These are phyloP conservation scores for Citrus mangshanensis DNA, from an alignment of 345 rosid genomes.

Conservation along the genomic window DNA sequence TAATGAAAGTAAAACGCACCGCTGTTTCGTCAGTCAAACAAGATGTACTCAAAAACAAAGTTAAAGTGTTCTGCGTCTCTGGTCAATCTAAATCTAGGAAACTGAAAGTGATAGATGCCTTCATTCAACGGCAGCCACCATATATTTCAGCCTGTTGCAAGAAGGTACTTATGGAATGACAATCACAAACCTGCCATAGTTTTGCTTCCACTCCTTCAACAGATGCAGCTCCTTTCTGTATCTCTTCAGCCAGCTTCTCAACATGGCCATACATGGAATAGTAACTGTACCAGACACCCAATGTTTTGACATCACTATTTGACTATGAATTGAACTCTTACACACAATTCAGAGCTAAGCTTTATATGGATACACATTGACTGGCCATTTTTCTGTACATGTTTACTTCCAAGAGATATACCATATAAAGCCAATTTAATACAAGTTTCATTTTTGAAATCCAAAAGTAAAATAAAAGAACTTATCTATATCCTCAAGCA, in stretches of 20 bases:
- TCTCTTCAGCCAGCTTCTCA: conserved; percentile 63
- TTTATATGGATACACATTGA: neutral
- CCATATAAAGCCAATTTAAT: neutral
- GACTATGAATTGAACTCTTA: neutral
- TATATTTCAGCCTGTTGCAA: neutral
- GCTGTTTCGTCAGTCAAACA: neutral
- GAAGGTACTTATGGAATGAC: neutral
- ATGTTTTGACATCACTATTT: neutral
- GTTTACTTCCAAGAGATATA: neutral
- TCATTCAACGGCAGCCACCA: neutral
- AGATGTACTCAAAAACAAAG: neutral
- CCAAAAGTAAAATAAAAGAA: neutral
- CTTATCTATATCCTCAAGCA: conserved; percentile 5
- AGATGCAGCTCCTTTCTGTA: conserved; percentile 61
- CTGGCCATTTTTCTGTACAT: too few relatives aligned
- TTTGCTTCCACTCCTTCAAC: conserved; percentile 69
- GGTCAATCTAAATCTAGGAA: neutral
- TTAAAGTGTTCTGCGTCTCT: neutral
- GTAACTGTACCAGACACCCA: conserved; percentile 36
- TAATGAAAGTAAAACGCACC: neutral
- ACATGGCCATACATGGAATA: conserved; percentile 81
- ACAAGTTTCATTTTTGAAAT: conserved; percentile 1
- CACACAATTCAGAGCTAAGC: neutral
- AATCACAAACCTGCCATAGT: conserved; percentile 57
- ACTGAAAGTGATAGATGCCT: neutral